Percentiles rank a stretch among this genome's conserved stretches.
These are phyloP conservation scores for Fonsecaea nubica DNA, from an alignment of 2,329 filamentous ascomycete species.

Conservation along the genomic window DNA sequence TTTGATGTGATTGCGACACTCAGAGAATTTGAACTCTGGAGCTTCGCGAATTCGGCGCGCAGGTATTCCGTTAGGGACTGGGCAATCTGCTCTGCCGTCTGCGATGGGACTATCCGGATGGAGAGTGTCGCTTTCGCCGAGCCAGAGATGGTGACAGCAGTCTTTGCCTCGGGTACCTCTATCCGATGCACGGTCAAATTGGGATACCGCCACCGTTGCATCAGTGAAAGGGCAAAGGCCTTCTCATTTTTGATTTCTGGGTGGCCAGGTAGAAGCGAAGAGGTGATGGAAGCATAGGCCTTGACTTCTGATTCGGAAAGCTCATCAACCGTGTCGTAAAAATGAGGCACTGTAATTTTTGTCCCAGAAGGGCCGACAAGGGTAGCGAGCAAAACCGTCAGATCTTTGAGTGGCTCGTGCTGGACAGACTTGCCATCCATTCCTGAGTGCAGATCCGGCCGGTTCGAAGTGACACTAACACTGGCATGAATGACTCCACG, in stretches of 20 bases:
- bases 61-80: constrained; percentile 71
- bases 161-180: constrained; percentile 85
- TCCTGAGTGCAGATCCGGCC: constrained; percentile 90
- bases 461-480: constrained; percentile 81
- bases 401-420: constrained; percentile 89
- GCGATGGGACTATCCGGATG: constrained; percentile 89
- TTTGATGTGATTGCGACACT: constrained; percentile 86
- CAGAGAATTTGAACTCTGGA: constrained; percentile 81
- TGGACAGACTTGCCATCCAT: constrained; percentile 91
- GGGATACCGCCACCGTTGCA: constrained; percentile 94
- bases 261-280: constrained; percentile 74
- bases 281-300: constrained; percentile 83
- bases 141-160: constrained; percentile 88
- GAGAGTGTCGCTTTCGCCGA: constrained; percentile 88
- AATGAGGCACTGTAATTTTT: constrained; percentile 80
- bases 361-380: constrained; percentile 78
- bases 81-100: constrained; percentile 81
- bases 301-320: constrained; percentile 76
- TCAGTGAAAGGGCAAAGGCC: constrained; percentile 80
- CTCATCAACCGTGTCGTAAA: constrained; percentile 83
- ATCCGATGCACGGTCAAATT: constrained; percentile 93
- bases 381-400: constrained; percentile 80
- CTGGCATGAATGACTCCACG: constrained; percentile 94
- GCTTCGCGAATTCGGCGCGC: constrained; percentile 70
- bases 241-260: constrained; percentile 68